Evolutionary conservation across 208 protist species (phyloP), one percentile per base, ranked within the genome.

Genomic region (Trypanosomatidae sp.): DNA sequence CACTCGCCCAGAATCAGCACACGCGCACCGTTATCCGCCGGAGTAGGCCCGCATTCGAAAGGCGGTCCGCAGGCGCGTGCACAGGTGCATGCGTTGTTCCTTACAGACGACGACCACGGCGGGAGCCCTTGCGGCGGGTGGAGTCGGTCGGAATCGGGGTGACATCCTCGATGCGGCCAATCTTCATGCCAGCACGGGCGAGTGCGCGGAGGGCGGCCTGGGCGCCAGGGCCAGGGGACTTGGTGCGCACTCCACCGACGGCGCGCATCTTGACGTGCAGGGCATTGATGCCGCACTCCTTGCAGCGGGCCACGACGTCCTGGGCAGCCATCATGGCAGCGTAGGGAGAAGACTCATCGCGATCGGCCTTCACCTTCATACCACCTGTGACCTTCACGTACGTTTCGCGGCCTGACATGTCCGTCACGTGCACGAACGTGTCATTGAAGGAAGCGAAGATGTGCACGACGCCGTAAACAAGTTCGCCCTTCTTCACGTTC

Each of bases 121-220:
- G 97, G 92, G 98, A 99, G 87, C 98, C 98, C 91, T 99, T 99
- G 69, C 96, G 87, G 81, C 99, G 96, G 62, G 99, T 99, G 83
- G 90, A 96, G 93, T 99, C 99, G 65, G 98, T 99, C 71, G 99
- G 99, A 82, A 99, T 99, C 52, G 99, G 99, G 68, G 99, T 99
- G 68, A 99, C 98, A 89, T 99, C 99, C 95, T 99, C 99, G 90
- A 99, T 99, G 83, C 99, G 97, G 80, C 99, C 99, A 85, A 99
- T 99, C 85, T 99, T 99, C 86, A 99, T 95, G 76, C 99, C 99
- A 73, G 95, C 87, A 82, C 99, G 98, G 73, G 99, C 99, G 64
- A 99, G 94, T 36, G 99, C 99, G 82, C 99, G 98, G 73, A 99
- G 96, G 76, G 99, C 99, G 70, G 97, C 95, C 95, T 99, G 99